Base-by-base conservation (phyloP, 2,329 filamentous ascomycete genomes). In the Harringtonia lauricola region DNA sequence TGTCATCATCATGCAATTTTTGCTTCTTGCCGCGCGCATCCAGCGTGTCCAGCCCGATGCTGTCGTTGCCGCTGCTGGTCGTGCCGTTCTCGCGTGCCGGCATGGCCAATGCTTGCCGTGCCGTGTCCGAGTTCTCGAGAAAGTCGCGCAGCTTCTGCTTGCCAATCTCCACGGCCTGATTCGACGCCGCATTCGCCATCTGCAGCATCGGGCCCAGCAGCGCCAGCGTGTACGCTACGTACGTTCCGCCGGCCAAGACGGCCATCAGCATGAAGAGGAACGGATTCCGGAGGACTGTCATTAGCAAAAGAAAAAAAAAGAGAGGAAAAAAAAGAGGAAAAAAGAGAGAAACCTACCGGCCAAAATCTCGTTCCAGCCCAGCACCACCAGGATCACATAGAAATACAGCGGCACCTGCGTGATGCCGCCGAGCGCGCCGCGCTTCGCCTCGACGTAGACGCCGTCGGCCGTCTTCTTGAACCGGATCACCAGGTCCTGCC, bases 391-490 rank as follows among this genome's bases (percentile, higher is more conserved):
- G 45, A 96, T 63, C 35, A 79, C 86, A 56, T 95, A 98, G 63
- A 98, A 95, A 64, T 95, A 96, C 49, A 94, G 66, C 7, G 92
- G 92, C 40, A 98, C 81, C 63, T 95, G 89, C 5, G 89, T 86
- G 55, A 98, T 86, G 45, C 90, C 89, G 43, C 92, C 92, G 59
- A 98, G 94, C 35, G 92, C 92, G 59, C 90, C 89, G 46, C 92
- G 79, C 73, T 98, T 98, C 40, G 92, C 92, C 67, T 98, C 92
- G 35, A 98, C 89, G 56, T 95, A 98, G 4, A 98, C 90, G 8
- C 89, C 92, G 59, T 98, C 92, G 1, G 92, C 92, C 30, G 87
- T 92, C 74, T 96, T 96, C 74, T 95, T 96, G 74, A 98, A 98
- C 44, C 92, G 77, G 14, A 94, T 83, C 10, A 88, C 86, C 24